A percentile compares a stretch with the other conserved stretches of the same genome.
Evolutionary conservation across 2,329 filamentous ascomycete species (phyloP).

Genomic region (Plenodomus lindquistii): DNA sequence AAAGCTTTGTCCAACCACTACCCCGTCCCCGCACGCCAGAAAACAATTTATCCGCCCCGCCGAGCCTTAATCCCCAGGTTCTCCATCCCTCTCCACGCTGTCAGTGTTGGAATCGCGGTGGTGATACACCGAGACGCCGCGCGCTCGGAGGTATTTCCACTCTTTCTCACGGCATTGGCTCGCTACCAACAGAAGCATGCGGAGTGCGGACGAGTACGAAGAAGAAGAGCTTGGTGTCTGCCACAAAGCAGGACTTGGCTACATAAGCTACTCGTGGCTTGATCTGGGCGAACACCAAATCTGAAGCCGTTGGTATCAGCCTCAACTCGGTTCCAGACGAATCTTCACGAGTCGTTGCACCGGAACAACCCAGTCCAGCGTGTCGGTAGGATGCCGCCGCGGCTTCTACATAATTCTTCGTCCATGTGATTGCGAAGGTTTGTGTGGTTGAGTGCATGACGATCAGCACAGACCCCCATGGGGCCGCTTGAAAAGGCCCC

Average conservation of each 20-base stretch:
- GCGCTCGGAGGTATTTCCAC: not conserved
- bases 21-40: constrained; percentile 14
- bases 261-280: not conserved
- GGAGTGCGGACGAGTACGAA: constrained; percentile 13
- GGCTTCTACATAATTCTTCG: not conserved
- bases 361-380: not conserved
- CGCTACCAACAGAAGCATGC: not conserved
- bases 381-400: not conserved
- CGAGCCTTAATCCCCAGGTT: constrained; percentile 21
- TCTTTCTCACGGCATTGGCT: constrained; percentile 2
- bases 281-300: not conserved
- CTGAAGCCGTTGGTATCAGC: not conserved
- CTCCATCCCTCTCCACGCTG: not conserved
- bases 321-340: not conserved
- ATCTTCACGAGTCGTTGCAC: not conserved
- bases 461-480: no score
- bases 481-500: no score
- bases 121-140: constrained; percentile 14
- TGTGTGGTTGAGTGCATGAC: no score
- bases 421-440: no score
- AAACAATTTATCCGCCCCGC: constrained; percentile 20
- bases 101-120: constrained; percentile 1
- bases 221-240: constrained; percentile 11
- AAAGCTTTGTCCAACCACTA: constrained; percentile 21
- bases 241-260: constrained; percentile 6